Evolutionary conservation across 2,329 filamentous ascomycete genomes (phyloP).

Genomic region (Akanthomyces dipterigenus): DNA sequence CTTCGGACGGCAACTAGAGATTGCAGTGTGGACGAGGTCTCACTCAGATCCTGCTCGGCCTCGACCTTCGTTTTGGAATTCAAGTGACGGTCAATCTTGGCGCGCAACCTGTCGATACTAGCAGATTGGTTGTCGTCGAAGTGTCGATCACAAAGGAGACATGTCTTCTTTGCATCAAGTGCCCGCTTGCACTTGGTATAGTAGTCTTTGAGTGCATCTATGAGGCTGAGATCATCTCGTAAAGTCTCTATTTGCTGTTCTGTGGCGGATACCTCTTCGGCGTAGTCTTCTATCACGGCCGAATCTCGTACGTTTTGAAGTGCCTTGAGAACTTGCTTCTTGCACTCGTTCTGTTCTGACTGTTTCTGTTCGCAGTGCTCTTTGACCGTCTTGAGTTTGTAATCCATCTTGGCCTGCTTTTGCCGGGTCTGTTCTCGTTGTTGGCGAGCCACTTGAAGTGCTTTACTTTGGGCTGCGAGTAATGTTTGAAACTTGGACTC

Average conservation of each 20-base stretch:
- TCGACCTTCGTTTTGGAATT: conserved; percentile 57
- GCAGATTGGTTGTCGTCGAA: conserved; percentile 57
- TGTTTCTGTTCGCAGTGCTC: conserved; percentile 59
- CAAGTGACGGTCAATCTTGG: conserved; percentile 58
- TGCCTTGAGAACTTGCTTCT: conserved; percentile 46
- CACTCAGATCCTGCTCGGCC: conserved; percentile 54
- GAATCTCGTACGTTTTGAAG: conserved; percentile 39
- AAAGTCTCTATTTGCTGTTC: conserved; percentile 52
- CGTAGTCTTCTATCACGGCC: conserved; percentile 47
- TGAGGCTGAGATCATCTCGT: conserved; percentile 62
- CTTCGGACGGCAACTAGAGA: conserved; percentile 56
- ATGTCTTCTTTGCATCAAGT: conserved; percentile 63
- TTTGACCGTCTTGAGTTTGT: conserved; percentile 58
- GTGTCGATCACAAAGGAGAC: conserved; percentile 65
- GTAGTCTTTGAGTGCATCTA: conserved; percentile 63
- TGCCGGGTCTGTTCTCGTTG: conserved; percentile 64
- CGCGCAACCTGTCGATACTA: conserved; percentile 54
- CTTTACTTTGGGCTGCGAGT: conserved; percentile 49
- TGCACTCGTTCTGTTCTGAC: conserved; percentile 54
- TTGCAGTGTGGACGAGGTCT: conserved; percentile 43
- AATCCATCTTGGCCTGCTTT: conserved; percentile 71
- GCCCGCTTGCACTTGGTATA: conserved; percentile 61
- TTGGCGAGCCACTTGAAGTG: conserved; percentile 58
- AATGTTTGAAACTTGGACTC: conserved; percentile 63
- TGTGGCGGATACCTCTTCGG: conserved; percentile 42